Base-by-base conservation (phyloP, 768 basidiomycete genomes). In the Pulveroboletus sp. region DNA sequence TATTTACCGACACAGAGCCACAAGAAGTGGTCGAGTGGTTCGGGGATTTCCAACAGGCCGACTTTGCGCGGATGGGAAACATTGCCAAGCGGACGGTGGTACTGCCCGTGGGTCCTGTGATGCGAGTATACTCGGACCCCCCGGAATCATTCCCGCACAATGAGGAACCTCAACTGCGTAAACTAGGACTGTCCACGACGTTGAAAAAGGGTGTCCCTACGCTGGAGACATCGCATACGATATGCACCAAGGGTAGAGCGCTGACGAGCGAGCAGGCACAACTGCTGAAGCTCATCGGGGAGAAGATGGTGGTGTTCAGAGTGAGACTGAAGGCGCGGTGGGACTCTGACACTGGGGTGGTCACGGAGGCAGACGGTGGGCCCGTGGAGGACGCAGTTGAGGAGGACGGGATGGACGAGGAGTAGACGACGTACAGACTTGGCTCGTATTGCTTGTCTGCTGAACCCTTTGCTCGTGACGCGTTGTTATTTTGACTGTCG, bases 21-120 rank as follows among this genome's bases (percentile, higher is more conserved):
- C 75, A 85, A 63, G 94, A 97, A 66, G 93, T 95, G 40, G 74
- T 81, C 38, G 93, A 88, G 46, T 99, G 96, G 95, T 98, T 98
- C 71, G 81, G 80, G 46, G 83, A 89, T 63, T 98, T 93, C 74
- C 73, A 81, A 55, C 89, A 86, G 66, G 82, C 87, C 28, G 93
- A 97, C 69, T 99, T 89, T 69, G 94, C 93, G 17, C 85, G 96
- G 21, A 76, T 88, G 56, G 93, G 93, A 39, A 93, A 93, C 65
- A 67, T 72, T 27, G 93, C 93, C 4, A 76, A 77, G 40, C 77
- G 82, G 52, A 86, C 86, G 0, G 80, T 96, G 49, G 72, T 76
- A 30, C 74, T 99, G 15, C 88, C 93, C 14, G 79, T 71, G 51
- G 94, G 94, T 32, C 91, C 95, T 18, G 81, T 97, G 47, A 80